Conservation (phyloP, 371 early-diverging fungal species). For the Mucor piriformis region DNA sequence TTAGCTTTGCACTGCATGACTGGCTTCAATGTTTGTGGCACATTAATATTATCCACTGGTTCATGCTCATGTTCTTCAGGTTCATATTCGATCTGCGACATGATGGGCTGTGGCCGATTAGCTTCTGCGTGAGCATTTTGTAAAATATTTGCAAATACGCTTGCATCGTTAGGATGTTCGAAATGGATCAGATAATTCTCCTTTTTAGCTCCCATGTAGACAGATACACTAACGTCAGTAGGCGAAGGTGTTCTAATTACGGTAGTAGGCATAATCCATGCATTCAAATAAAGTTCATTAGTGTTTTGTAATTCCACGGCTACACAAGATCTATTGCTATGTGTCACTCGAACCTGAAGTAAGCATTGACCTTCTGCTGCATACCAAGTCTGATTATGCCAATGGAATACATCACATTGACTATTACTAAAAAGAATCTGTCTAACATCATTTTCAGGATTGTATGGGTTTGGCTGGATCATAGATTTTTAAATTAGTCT, state of each 20-base stretch:
- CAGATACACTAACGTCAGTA: slow-evolving; percentile 45
- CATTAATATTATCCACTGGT: slow-evolving; percentile 31
- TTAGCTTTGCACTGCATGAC: slow-evolving; percentile 49
- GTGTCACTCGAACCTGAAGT: slow-evolving; percentile 38
- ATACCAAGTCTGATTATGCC: slow-evolving; percentile 51
- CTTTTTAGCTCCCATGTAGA: slow-evolving; percentile 37
- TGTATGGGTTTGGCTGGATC: slow-evolving; percentile 12
- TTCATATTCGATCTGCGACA: neutral
- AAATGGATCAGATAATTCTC: slow-evolving; percentile 54
- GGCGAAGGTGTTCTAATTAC: slow-evolving; percentile 34
- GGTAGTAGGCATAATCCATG: slow-evolving; percentile 47
- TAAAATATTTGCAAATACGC: slow-evolving; percentile 24
- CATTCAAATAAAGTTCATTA: slow-evolving; percentile 45
- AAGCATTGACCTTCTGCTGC: slow-evolving; percentile 43
- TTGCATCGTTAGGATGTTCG: slow-evolving; percentile 36
- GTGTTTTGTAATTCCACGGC: slow-evolving; percentile 38
- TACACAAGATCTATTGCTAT: slow-evolving; percentile 39
- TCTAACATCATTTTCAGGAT: slow-evolving; percentile 29
- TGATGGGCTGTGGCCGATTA: neutral
- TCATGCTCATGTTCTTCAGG: slow-evolving; percentile 19
- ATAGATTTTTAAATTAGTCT: neutral
- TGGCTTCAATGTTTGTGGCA: slow-evolving; percentile 44
- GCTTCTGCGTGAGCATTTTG: slow-evolving; percentile 29
- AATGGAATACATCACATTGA: slow-evolving; percentile 50
- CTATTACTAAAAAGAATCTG: slow-evolving; percentile 37